Evolutionary conservation across 225 moss, liverwort and hornwort genomes (phyloP), one percentile per base, ranked within the genome.

Genomic region (Sphagnum tenellum): DNA sequence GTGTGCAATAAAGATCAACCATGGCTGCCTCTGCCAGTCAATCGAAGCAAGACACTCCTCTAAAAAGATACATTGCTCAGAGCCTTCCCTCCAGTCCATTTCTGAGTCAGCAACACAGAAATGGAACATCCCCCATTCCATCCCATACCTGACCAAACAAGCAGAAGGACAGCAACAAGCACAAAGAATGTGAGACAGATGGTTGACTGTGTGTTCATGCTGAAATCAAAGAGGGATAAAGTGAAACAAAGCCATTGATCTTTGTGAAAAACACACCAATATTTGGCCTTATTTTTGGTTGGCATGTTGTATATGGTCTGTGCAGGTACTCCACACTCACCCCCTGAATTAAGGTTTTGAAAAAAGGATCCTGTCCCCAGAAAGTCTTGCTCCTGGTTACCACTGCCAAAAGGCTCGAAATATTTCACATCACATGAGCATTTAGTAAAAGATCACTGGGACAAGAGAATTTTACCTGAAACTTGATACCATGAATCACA

Each of bases 381-480:
- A 75, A 75, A 80, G 65, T 84, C 84, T 7, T 80, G 80, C 59
- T 84, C 84, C 56, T 84, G 84, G 66, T 84, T 84, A 47, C 84
- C 84, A 64, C 84, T 84, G 59, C 49, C 7, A 48, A 44, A 12
- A 52, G 1, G 9, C 7, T 6, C 2, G 7, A 5, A 13, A 64
- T 53, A 44, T n/a, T 4, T 52, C 46, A 6, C 44, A 10, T 52
- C 5, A 52, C 51, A 5, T 9, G 9, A 5, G 51, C 5, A 5
- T 52, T 5, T 52, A 52, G 51, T 5, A 52, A 52, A 5, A 52
- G 51, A 52, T 9, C 9, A 52, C 5, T 5, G 51, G n/a, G n/a
- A n/a, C n/a, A n/a, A n/a, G n/a, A n/a, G n/a, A n/a, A n/a, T n/a
- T n/a, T n/a, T n/a, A n/a, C n/a, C n/a, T n/a, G n/a, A n/a, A n/a